Conservation (phyloP, 129 eudicot genomes). For the Erigeron canadensis region DNA sequence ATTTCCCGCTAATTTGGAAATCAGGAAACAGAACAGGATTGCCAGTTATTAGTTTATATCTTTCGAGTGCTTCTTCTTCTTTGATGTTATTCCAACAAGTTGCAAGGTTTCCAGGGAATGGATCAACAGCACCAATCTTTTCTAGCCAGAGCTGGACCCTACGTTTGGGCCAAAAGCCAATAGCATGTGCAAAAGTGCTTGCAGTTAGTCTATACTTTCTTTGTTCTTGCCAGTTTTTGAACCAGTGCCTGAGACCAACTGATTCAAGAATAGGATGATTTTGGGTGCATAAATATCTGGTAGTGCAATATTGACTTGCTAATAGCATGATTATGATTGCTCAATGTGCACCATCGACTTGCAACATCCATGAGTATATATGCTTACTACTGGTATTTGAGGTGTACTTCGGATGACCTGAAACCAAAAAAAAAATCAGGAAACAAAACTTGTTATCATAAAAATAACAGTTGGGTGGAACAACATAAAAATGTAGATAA, state of each 20-base stretch:
- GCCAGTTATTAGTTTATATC: conserved; percentile 72
- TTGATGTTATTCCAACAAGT: conserved; percentile 85
- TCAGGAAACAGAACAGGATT: conserved; percentile 59
- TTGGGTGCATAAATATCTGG: conserved; percentile 17
- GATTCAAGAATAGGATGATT: conserved; percentile 54
- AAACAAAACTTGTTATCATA: background rate
- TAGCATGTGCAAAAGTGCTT: conserved; percentile 76
- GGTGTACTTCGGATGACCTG: conserved; percentile 14
- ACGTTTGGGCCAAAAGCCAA: conserved; percentile 77
- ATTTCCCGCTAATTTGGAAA: conserved; percentile 54
- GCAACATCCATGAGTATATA: conserved; percentile 11
- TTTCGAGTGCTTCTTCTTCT: conserved; percentile 86
- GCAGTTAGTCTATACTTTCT: conserved; percentile 79
- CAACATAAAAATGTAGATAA: background rate
- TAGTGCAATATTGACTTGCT: conserved; percentile 21
- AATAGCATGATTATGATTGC: conserved; percentile 20
- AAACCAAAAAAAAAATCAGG: background rate
- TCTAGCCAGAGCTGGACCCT: conserved; percentile 87
- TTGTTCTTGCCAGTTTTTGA: conserved; percentile 82
- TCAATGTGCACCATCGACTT: conserved; percentile 7
- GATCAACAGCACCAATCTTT: conserved; percentile 70
- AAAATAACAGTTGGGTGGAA: background rate
- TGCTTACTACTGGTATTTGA: background rate
- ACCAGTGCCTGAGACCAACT: conserved; percentile 62
- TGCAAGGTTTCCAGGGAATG: conserved; percentile 68